A percentile compares a stretch with the other conserved stretches of the same genome.
Evolutionary conservation across 371 early-diverging fungal species (phyloP).

Genomic region (Mortierella sp.): DNA sequence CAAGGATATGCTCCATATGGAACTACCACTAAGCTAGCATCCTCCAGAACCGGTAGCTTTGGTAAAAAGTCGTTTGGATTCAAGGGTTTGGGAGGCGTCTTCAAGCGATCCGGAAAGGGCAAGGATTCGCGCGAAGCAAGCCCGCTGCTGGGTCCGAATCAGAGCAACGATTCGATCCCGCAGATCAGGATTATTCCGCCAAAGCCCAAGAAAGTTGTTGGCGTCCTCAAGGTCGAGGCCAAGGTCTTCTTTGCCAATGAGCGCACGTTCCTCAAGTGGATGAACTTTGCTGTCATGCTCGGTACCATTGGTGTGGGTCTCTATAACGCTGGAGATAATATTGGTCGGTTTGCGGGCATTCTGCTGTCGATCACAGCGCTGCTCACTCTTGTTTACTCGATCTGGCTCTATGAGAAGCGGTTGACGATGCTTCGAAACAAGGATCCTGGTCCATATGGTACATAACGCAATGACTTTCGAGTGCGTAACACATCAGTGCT

Average conservation of each 20-base stretch:
- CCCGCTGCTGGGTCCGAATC: slow-evolving; percentile 32
- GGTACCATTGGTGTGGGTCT: slow-evolving; percentile 76
- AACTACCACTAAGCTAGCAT: slow-evolving; percentile 11
- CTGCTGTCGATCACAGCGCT: slow-evolving; percentile 74
- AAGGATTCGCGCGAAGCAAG: slow-evolving; percentile 31
- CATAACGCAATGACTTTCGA: neutral
- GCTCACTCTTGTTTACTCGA: slow-evolving; percentile 78
- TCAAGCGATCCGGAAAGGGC: slow-evolving; percentile 33
- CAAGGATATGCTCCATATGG: slow-evolving; percentile 22
- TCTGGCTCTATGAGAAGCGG: slow-evolving; percentile 88
- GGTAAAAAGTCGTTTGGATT: slow-evolving; percentile 45
- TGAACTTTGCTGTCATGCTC: slow-evolving; percentile 74
- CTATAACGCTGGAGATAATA: slow-evolving; percentile 75
- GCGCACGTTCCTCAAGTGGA: slow-evolving; percentile 92
- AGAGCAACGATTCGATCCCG: slow-evolving; percentile 20
- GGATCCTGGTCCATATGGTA: slow-evolving; percentile 71
- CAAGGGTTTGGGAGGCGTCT: slow-evolving; percentile 49
- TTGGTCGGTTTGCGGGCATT: slow-evolving; percentile 71
- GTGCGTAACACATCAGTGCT: neutral
- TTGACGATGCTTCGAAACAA: slow-evolving; percentile 70
- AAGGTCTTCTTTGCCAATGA: slow-evolving; percentile 98
- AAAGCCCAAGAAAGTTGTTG: slow-evolving; percentile 53
- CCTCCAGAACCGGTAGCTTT: slow-evolving; percentile 20
- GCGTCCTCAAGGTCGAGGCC: slow-evolving; percentile 52
- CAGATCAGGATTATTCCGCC: slow-evolving; percentile 53